Evolutionary conservation across 1,284 basidiomycete species (phyloP), one percentile per base, ranked within the genome.

Genomic region (Austropuccinia psidii): DNA sequence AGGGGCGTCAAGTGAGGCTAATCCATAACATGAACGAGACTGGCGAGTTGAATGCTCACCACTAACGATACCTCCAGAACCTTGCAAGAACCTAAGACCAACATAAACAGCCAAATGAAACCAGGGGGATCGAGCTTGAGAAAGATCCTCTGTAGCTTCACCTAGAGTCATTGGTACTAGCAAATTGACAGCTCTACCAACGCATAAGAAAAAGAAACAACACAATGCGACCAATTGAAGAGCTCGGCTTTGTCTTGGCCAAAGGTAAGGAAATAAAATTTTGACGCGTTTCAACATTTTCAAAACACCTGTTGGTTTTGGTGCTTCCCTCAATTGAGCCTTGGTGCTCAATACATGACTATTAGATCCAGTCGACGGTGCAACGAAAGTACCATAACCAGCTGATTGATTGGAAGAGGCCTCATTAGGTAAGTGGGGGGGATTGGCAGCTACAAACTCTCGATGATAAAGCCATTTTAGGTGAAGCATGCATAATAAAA

Each of bases 151-250:
- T 49, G 95, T 84, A 24, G 93, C 83, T 57, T 85, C 81, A 8
- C 89, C 90, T 35, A 94, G 85, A 0, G 87, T 85, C 70, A 88
- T 83, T 0, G 93, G 93, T 57, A 90, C 83, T 8, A 86, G 82
- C 43, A 88, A 81, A 78, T 90, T 93, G 77, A 94, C 85, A 43
- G 88, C 80, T 19, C 92, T 89, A n/a, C 88, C 89, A 37, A 89
- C 77, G 27, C 88, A 76, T 41, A 94, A 83, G 57, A 93, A 83
- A 29, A 86, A 39, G 43, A 90, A 81, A 79, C 91, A 91, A 83
- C 84, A 77, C 80, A 89, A 85, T n/a, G 89, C 89, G 45, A 90
- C 81, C 41, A 87, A 78, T 80, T 92, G 90, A 6, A 93, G 83
- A 62, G 83, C 83, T 57, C 80, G 77, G 76, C 83, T 86, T 77